Percentiles rank a stretch among this genome's conserved stretches.
Evolutionary conservation across 176 grass and related monocot genomes (phyloP).

Genomic region (Elymus sibiricus): DNA sequence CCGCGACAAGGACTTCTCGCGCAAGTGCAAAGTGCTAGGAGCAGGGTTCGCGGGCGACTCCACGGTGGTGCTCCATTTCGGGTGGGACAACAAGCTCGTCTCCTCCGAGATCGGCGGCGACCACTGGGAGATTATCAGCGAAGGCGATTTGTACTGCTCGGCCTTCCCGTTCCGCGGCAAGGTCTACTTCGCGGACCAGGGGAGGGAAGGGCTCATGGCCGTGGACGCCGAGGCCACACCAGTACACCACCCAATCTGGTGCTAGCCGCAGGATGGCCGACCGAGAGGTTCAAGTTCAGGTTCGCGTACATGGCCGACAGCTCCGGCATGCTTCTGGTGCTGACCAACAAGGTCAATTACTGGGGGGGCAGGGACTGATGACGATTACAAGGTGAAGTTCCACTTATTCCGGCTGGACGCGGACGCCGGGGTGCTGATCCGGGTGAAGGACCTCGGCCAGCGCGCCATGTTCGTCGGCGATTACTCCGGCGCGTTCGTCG

Average conservation of each 20-base stretch:
- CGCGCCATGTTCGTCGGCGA: not conserved
- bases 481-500: not conserved
- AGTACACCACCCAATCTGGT: not conserved
- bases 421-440: not conserved
- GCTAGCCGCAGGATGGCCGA: not conserved
- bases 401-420: conserved; percentile 1
- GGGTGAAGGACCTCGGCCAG: not conserved
- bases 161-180: not conserved
- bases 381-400: not conserved
- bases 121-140: not conserved
- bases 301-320: conserved; percentile 6
- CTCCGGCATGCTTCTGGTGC: not conserved
- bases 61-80: conserved; percentile 12
- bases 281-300: not conserved
- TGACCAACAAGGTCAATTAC: not conserved
- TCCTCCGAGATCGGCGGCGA: not conserved
- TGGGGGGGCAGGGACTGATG: not conserved
- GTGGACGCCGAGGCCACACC: not conserved
- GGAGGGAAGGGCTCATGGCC: not conserved
- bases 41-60: not conserved
- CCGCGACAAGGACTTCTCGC: not conserved
- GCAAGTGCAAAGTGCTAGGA: not conserved
- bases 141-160: not conserved
- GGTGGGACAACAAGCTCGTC: not conserved
- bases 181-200: not conserved